phyloP scores from a whole-genome alignment of 2,329 filamentous ascomycete species.

The Talaromyces verruculosus region DNA sequence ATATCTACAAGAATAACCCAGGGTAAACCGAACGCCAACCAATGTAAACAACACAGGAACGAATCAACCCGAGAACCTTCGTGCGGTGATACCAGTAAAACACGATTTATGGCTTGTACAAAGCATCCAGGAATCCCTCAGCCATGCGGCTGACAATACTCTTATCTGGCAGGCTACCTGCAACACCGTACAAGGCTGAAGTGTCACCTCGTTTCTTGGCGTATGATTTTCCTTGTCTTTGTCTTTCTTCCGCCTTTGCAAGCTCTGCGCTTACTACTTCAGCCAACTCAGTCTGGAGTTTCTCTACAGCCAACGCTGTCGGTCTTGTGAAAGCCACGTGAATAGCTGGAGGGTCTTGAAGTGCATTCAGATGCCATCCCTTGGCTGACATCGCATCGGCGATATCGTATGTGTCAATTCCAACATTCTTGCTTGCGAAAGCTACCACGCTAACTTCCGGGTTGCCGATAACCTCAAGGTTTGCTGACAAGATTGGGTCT shows the following conservation, averaged over 20 bases:
- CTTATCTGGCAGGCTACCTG: slow-evolving; percentile 93
- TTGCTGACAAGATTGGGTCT: slow-evolving; percentile 65
- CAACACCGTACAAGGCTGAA: slow-evolving; percentile 89
- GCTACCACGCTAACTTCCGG: slow-evolving; percentile 89
- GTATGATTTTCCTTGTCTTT: slow-evolving; percentile 58
- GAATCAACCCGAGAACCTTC: not conserved
- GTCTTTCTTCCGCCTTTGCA: slow-evolving; percentile 73
- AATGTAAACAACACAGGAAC: slow-evolving; percentile 11
- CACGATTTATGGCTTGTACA: slow-evolving; percentile 70
- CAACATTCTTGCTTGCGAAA: slow-evolving; percentile 67
- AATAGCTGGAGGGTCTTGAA: slow-evolving; percentile 88
- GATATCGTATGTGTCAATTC: slow-evolving; percentile 91
- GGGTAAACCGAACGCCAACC: slow-evolving; percentile 9
- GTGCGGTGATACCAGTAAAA: not conserved
- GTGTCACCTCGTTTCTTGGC: slow-evolving; percentile 63
- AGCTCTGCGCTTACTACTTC: slow-evolving; percentile 64
- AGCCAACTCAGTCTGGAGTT: slow-evolving; percentile 68
- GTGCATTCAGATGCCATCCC: slow-evolving; percentile 94
- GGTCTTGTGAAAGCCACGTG: slow-evolving; percentile 92
- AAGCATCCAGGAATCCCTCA: slow-evolving; percentile 83
- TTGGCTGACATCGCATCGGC: slow-evolving; percentile 80
- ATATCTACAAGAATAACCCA: slow-evolving; percentile 18
- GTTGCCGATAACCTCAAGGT: slow-evolving; percentile 77
- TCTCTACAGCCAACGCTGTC: slow-evolving; percentile 76
- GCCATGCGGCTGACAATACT: slow-evolving; percentile 88